Conservation (phyloP, 306 rosid species). For the Vachellia collinsii region DNA sequence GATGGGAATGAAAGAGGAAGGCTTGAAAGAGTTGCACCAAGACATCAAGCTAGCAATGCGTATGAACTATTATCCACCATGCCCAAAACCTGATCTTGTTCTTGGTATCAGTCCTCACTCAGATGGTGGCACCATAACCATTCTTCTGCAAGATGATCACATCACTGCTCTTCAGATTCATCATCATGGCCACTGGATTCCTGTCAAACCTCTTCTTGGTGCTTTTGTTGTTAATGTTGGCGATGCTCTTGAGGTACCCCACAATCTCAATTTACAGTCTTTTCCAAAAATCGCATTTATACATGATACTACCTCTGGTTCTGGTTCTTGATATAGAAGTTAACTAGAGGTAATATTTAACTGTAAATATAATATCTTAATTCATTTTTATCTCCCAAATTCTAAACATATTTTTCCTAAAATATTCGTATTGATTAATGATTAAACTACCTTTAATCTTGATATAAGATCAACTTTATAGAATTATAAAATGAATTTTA, state of each 20-base stretch:
- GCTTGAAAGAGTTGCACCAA: conserved; percentile 16
- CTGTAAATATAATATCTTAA: too few species aligned
- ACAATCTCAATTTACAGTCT: not conserved
- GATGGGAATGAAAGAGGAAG: conserved; percentile 29
- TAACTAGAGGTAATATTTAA: too few species aligned
- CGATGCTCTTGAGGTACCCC: conserved; percentile 22
- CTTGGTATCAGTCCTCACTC: conserved; percentile 37
- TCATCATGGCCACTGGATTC: not conserved
- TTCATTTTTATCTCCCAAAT: too few species aligned
- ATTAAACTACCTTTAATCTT: too few species aligned
- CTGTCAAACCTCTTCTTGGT: conserved; percentile 9
- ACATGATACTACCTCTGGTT: too few species aligned
- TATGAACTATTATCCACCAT: conserved; percentile 40
- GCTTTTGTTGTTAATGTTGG: conserved; percentile 8
- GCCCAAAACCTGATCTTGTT: conserved; percentile 36
- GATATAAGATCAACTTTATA: too few species aligned
- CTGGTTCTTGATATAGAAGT: too few species aligned
- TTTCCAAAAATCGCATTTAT: too few species aligned
- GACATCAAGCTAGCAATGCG: conserved; percentile 24
- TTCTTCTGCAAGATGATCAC: conserved; percentile 32
- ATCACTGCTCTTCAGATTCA: conserved; percentile 29
- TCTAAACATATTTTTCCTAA: too few species aligned
- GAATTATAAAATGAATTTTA: too few species aligned
- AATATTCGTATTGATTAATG: too few species aligned
- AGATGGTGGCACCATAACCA: conserved; percentile 35